Evolutionary conservation across 2,329 filamentous ascomycete genomes (phyloP).

Genomic region (Nemania sp.): DNA sequence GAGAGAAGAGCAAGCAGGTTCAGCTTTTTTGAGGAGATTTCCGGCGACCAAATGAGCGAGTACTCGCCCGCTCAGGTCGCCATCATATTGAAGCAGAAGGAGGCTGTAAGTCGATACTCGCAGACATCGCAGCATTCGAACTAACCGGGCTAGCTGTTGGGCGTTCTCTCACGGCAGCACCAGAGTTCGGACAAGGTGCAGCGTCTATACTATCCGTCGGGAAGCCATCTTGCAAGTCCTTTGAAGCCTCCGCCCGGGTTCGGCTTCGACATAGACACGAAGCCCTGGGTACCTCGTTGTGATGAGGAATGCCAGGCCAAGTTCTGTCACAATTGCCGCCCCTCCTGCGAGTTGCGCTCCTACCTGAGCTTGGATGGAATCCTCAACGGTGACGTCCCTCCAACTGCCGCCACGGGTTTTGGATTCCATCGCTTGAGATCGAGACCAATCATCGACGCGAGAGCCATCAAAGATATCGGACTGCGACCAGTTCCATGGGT

Average conservation of each 20-base stretch:
- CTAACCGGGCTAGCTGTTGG: conserved; percentile 39
- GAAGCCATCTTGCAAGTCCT: conserved; percentile 3
- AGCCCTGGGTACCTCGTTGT: conserved; percentile 46
- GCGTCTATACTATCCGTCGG: conserved; percentile 29
- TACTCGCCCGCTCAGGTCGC: conserved; percentile 56
- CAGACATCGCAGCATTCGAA: background rate
- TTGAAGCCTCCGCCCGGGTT: conserved; percentile 28
- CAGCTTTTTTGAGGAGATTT: conserved; percentile 52
- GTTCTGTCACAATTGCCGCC: conserved; percentile 56
- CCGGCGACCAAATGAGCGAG: conserved; percentile 45
- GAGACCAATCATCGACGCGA: conserved; percentile 50
- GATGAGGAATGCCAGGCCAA: conserved; percentile 55
- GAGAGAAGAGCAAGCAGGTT: conserved; percentile 49
- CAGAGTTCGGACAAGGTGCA: background rate
- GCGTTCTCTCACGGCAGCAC: conserved; percentile 34
- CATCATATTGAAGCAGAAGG: conserved; percentile 54
- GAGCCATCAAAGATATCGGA: conserved; percentile 48
- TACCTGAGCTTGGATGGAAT: conserved; percentile 57
- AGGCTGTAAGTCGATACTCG: conserved; percentile 46
- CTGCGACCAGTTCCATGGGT: conserved; percentile 46
- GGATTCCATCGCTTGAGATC: conserved; percentile 53
- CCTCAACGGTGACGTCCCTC: conserved; percentile 53
- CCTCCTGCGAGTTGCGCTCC: conserved; percentile 48
- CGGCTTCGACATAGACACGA: conserved; percentile 22
- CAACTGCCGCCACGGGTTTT: conserved; percentile 55